Evolutionary conservation across 2,329 filamentous ascomycete genomes (phyloP), one percentile per base, ranked within the genome.

Genomic region (Diaporthe longicolla): DNA sequence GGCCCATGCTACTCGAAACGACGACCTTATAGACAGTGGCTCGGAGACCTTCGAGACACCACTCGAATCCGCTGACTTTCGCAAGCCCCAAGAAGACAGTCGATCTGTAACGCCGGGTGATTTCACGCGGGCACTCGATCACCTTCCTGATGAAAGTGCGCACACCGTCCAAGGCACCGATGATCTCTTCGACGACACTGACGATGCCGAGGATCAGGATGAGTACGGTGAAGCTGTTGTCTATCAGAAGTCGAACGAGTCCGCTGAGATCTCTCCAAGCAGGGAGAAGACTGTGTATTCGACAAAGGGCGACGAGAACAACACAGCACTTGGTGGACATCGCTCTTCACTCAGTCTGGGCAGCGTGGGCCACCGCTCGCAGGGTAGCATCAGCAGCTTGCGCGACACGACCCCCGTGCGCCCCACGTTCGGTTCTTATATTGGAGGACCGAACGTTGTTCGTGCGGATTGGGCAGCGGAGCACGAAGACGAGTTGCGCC

Each of bases 151-250:
- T 29, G 75, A 76, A n/a, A 76, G 76, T 11, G 80, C 70, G 29
- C 73, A 82, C n/a, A 84, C 82, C 0, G 81, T 83, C 9, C 77
- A 82, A 11, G 83, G 82, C 9, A 78, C 82, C 9, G 80, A 83
- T 11, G 76, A 79, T 19, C 76, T 83, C 17, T 84, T 84, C 58
- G 82, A 83, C 3, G 78, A 76, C 13, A 74, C 77, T 48, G 74
- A 76, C 37, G 69, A 72, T n/a, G 52, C 70, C 50, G 71, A 74
- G 50, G 73, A 77, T 26, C 71, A 55, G 3, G 59, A 69, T 26
- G 50, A 71, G 24, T 74, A 65, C 26, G 73, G 73, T 26, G 70
- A 73, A 65, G 70, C 65, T 9, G 24, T 58, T 24, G 61, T 65
- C 55, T 29, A 73, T 11, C 63, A 65, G 1, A 26, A 17, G 1